Conservation (phyloP, 2,329 filamentous ascomycete species). For the Trichoderma pleuroti region DNA sequence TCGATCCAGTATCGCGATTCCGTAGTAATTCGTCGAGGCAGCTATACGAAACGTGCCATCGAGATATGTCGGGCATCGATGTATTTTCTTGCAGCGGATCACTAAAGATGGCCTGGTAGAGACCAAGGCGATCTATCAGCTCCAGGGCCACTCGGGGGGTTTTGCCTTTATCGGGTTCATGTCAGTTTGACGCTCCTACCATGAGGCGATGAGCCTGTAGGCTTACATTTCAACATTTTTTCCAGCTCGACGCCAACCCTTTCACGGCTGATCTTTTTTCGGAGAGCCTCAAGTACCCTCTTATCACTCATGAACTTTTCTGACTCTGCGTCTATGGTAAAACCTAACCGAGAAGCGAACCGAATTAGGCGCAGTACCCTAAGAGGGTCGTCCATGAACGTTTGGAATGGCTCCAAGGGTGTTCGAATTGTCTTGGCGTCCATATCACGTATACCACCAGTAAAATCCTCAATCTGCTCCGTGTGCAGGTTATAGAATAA, state of each 20-base stretch:
- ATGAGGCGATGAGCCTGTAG: background rate
- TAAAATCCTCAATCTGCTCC: slow-evolving; percentile 78
- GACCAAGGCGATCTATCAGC: slow-evolving; percentile 61
- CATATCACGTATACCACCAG: slow-evolving; percentile 75
- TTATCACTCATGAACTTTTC: slow-evolving; percentile 70
- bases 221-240: slow-evolving; percentile 37
- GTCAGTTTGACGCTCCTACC: background rate
- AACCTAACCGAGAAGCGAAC: slow-evolving; percentile 81
- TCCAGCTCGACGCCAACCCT: slow-evolving; percentile 82
- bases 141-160: slow-evolving; percentile 60
- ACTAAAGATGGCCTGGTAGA: slow-evolving; percentile 72
- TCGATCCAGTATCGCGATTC: slow-evolving; percentile 44
- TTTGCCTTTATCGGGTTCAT: slow-evolving; percentile 40
- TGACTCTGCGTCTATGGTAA: slow-evolving; percentile 68
- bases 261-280: slow-evolving; percentile 86
- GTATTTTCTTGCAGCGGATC: slow-evolving; percentile 57
- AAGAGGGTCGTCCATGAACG: slow-evolving; percentile 90
- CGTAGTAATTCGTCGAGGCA: slow-evolving; percentile 52
- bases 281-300: slow-evolving; percentile 77
- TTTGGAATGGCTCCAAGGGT: slow-evolving; percentile 82
- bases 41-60: slow-evolving; percentile 63
- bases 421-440: slow-evolving; percentile 70
- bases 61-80: slow-evolving; percentile 52
- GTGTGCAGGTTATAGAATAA: slow-evolving; percentile 93
- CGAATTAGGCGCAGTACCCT: slow-evolving; percentile 82